Evolutionary conservation across 495 filamentous ascomycete species (phyloP).

Genomic region (Aspergillus coremiiformis): DNA sequence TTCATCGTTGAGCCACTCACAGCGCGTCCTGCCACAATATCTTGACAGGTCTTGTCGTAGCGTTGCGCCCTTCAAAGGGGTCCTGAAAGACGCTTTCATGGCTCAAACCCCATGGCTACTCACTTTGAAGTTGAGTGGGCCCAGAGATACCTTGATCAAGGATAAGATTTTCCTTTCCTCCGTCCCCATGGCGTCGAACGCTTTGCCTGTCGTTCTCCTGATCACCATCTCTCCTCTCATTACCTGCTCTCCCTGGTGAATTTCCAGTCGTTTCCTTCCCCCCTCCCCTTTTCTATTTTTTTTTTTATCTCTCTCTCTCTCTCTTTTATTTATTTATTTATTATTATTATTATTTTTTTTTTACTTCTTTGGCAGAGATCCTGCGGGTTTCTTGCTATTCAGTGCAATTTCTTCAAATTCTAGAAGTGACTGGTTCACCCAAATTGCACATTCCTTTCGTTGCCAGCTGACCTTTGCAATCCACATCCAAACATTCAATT

Average conservation of each 20-base stretch:
- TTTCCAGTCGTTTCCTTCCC: not conserved
- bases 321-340: too few relatives aligned
- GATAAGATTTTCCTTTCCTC: not conserved
- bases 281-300: too few relatives aligned
- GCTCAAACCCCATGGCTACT: not conserved
- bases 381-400: conserved; percentile 5
- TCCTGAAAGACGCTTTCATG: not conserved
- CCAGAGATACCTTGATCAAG: not conserved
- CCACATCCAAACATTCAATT: conserved; percentile 2
- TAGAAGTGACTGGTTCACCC: conserved; percentile 29
- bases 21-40: not conserved
- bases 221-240: conserved; percentile 4
- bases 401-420: conserved; percentile 9
- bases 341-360: conserved; percentile 17
- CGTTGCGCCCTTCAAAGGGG: not conserved
- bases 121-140: not conserved
- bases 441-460: conserved; percentile 34
- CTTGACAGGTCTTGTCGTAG: too few relatives aligned
- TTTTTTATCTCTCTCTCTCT: too few relatives aligned
- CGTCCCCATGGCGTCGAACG: not conserved
- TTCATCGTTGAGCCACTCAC: conserved; percentile 12
- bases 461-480: conserved; percentile 25
- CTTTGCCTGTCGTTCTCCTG: not conserved
- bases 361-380: conserved; percentile 12
- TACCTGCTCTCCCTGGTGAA: conserved; percentile 7